A percentile compares a stretch with the other conserved stretches of the same genome.
Conservation (phyloP, 805 yeast genomes). For the Metschnikowia picachoensis region DNA sequence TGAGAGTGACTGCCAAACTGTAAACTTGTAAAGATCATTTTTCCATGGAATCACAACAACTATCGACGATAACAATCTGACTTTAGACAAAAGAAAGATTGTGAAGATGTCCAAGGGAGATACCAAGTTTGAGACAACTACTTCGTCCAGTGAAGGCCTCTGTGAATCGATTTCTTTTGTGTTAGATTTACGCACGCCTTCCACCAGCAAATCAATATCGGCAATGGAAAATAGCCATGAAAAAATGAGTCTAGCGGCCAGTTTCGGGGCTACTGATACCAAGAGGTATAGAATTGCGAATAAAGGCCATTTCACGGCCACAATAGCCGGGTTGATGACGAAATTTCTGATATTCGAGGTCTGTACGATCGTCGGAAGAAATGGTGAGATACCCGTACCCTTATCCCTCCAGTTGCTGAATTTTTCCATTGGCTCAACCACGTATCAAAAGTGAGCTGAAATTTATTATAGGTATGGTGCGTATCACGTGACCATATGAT, state of each 20-base stretch:
- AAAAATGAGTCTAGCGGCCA: conserved; percentile 17
- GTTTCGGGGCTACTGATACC: conserved; percentile 20
- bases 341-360: conserved; percentile 8
- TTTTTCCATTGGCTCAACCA: conserved; percentile 20
- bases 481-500: neutral
- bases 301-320: conserved; percentile 31
- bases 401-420: conserved; percentile 82
- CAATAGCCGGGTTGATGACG: conserved; percentile 11
- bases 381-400: conserved; percentile 93
- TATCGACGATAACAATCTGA: conserved; percentile 18
- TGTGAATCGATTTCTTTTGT: conserved; percentile 24
- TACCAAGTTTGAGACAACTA: conserved; percentile 53
- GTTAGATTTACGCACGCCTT: conserved; percentile 48
- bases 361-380: conserved; percentile 52
- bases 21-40: conserved; percentile 28
- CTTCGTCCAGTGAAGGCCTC: conserved; percentile 43
- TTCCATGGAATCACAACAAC: conserved; percentile 39
- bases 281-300: conserved; percentile 13
- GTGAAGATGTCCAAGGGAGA: conserved; percentile 55
- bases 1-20: conserved; percentile 26
- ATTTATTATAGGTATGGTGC: neutral
- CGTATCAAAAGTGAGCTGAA: neutral
- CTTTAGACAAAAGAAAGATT: conserved; percentile 27
- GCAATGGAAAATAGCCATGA: conserved; percentile 34
- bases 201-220: conserved; percentile 37